phyloP scores from a whole-genome alignment of 2,329 filamentous ascomycete species.

The Trichoderma asperellum region DNA sequence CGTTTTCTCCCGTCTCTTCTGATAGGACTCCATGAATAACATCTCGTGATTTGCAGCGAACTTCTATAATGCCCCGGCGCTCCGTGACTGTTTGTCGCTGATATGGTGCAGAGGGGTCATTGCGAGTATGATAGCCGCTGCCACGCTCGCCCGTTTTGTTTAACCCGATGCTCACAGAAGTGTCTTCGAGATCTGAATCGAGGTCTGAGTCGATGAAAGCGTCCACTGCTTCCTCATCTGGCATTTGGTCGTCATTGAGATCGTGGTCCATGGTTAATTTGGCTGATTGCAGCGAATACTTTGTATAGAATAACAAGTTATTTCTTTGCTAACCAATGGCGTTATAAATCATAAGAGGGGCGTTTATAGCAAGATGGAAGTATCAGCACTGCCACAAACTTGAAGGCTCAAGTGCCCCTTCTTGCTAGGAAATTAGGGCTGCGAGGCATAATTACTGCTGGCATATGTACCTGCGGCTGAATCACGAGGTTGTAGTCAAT shows the following conservation, averaged over 20 bases:
- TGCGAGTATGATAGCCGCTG: slow-evolving; percentile 34
- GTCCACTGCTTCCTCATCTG: slow-evolving; percentile 14
- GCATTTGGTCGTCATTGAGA: slow-evolving; percentile 1
- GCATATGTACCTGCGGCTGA: not conserved
- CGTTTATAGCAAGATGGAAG: not conserved
- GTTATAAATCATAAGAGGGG: not conserved
- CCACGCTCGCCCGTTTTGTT: slow-evolving; percentile 30
- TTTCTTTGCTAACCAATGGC: not conserved
- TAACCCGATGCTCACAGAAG: slow-evolving; percentile 31
- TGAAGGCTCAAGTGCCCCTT: not conserved
- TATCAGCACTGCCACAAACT: not conserved
- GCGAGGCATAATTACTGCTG: not conserved
- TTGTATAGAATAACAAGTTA: not conserved
- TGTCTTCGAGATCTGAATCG: slow-evolving; percentile 31
- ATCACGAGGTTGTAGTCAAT: slow-evolving; percentile 13
- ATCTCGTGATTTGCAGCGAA: slow-evolving; percentile 36
- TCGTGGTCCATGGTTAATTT: slow-evolving; percentile 1
- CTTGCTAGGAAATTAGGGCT: not conserved
- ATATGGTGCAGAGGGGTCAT: slow-evolving; percentile 33
- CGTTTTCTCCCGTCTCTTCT: slow-evolving; percentile 31
- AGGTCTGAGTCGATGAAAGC: slow-evolving; percentile 13
- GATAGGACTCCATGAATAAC: slow-evolving; percentile 36
- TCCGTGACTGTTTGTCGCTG: slow-evolving; percentile 32
- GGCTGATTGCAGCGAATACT: no score
- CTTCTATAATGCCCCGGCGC: slow-evolving; percentile 35